phyloP scores from a whole-genome alignment of 2,329 filamentous ascomycete genomes.

The Decorospora gaudefroyi region DNA sequence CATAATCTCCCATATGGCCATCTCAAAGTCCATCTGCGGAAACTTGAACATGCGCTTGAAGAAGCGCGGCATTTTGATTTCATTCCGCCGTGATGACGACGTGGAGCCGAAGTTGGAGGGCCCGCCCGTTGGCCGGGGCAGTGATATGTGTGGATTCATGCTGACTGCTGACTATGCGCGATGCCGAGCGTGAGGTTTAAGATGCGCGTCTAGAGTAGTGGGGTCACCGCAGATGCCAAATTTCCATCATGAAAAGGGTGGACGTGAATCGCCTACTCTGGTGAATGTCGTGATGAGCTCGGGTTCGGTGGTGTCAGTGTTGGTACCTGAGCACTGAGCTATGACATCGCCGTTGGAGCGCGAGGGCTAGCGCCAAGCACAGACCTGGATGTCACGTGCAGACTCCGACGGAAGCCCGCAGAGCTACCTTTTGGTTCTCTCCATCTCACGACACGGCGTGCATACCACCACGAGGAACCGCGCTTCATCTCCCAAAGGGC shows the following conservation, averaged over 20 bases:
- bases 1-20: conserved; percentile 74
- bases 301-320: too few relatives aligned
- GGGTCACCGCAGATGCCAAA: conserved; percentile 11
- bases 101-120: conserved; percentile 59
- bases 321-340: conserved; percentile 26
- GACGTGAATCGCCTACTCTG: conserved; percentile 1
- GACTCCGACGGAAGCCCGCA: conserved; percentile 11
- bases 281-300: conserved; percentile 10
- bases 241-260: conserved; percentile 9
- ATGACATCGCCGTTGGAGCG: conserved; percentile 26
- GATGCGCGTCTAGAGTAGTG: conserved; percentile 1
- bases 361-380: conserved; percentile 19
- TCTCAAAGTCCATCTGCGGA: conserved; percentile 75
- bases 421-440: conserved; percentile 12
- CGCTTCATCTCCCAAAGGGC: conserved; percentile 21
- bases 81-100: conserved; percentile 55
- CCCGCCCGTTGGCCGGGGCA: conserved; percentile 62
- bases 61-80: conserved; percentile 67
- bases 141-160: conserved; percentile 65
- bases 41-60: conserved; percentile 73
- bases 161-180: conserved; percentile 12
- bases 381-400: conserved; percentile 13
- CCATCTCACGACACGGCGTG: conserved; percentile 16
- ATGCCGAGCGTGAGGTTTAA: not conserved
- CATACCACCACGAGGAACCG: conserved; percentile 11